Evolutionary conservation across 83 land plant species (phyloP), one percentile per base, ranked within the genome.

Genomic region (Picea abies): DNA sequence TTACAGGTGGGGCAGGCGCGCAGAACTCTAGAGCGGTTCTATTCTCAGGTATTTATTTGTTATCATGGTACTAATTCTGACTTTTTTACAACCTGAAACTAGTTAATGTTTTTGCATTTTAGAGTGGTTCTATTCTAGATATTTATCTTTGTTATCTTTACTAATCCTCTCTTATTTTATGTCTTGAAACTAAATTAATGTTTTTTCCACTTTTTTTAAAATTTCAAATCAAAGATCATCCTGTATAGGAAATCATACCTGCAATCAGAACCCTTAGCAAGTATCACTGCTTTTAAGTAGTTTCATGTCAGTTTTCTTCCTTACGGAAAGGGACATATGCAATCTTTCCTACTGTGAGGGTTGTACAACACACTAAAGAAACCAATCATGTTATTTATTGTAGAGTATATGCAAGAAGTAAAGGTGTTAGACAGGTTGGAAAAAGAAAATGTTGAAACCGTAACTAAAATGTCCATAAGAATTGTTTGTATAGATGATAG

Each of bases 1-100:
- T 7, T 69, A 39, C 73, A 69, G 73, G 73, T 69, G 73, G 73
- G 73, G 44, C 73, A 69, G 29, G 73, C 73, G 37, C 73, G 73
- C 19, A 69, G 73, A 69, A 69, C 73, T 69, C 29, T 69, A 69
- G 32, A 69, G 20, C 35, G 73, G 73, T 35, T 69, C 44, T 35
- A 69, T 69, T 16, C 44, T 32, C 32, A 69, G 73, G 73, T 69
- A 63, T 63, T 63, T 63, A 17, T 63, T 17, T 63, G 7, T 63
- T 63, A 49, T 49, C 56, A 9, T 49, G 56, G 12, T 49, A 49
- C 11, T 49, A 49, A 9, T 49, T 9, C 56, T 10, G 56, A 49
- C 12, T 49, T 49, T 49, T 49, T 49, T 49, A 10, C 56, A 49
- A 49, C 12, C 56, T 49, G 56, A 49, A 47, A 49, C 56, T 49